Evolutionary conservation across 2,329 filamentous ascomycete species (phyloP).

Genomic region (Trichoderma sp.): DNA sequence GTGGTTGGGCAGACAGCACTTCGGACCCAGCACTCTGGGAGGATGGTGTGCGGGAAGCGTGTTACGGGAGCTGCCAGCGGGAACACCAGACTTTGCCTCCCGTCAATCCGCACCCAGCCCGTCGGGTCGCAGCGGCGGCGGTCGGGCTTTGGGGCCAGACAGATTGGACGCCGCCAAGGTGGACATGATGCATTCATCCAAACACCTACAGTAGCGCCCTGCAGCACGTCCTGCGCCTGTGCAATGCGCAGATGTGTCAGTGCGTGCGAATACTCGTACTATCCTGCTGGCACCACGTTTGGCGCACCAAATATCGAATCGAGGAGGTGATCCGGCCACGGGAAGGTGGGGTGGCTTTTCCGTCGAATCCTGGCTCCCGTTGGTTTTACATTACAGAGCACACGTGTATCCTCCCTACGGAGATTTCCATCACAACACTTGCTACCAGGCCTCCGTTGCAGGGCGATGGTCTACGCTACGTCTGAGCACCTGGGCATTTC

Average conservation of each 20-base stretch:
- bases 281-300: not conserved
- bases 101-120: conserved; percentile 23
- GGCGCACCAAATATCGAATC: not conserved
- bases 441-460: not conserved
- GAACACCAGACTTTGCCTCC: conserved; percentile 20
- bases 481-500: not conserved
- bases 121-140: conserved; percentile 23
- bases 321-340: conserved; percentile 1
- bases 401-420: conserved; percentile 3
- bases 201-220: conserved; percentile 10
- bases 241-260: not conserved
- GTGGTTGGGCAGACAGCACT: conserved; percentile 5
- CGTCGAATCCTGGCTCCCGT: not conserved
- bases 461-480: not conserved
- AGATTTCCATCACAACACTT: not conserved
- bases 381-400: conserved; percentile 4
- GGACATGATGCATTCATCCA: not conserved
- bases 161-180: not conserved
- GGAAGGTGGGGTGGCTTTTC: conserved; percentile 7
- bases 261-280: not conserved
- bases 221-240: conserved; percentile 7
- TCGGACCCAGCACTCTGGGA: conserved; percentile 22
- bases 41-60: conserved; percentile 22
- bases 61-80: conserved; percentile 21
- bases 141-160: conserved; percentile 15